phyloP scores from a whole-genome alignment of 2,329 filamentous ascomycete genomes.

The Cladobotryum mycophilum region DNA sequence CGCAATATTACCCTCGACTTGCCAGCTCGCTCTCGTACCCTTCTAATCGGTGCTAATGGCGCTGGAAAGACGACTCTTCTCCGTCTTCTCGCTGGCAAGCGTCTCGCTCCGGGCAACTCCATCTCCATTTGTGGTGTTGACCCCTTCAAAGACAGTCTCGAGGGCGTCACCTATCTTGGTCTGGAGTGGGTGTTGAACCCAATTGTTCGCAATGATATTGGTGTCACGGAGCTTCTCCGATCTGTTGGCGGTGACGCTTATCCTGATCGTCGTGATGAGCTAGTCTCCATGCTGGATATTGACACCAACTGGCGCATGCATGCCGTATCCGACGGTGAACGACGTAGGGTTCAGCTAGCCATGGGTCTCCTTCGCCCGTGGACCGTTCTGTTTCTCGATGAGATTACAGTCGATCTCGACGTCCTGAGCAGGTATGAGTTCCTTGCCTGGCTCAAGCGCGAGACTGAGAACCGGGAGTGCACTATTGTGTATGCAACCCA shows the following conservation, averaged over 20 bases:
- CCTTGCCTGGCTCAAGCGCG: slow-evolving; percentile 73
- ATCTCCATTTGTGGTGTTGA: slow-evolving; percentile 78
- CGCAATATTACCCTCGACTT: slow-evolving; percentile 67
- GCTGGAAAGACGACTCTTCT: slow-evolving; percentile 96
- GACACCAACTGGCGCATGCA: slow-evolving; percentile 93
- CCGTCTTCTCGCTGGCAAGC: slow-evolving; percentile 89
- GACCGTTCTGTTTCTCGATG: slow-evolving; percentile 84
- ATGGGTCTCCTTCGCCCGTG: slow-evolving; percentile 93
- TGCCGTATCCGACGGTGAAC: slow-evolving; percentile 87
- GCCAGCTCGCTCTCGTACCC: slow-evolving; percentile 75
- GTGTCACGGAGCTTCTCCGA: slow-evolving; percentile 75
- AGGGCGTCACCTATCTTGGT: slow-evolving; percentile 94
- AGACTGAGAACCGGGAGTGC: slow-evolving; percentile 76
- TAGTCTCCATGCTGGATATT: slow-evolving; percentile 83
- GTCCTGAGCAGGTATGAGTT: slow-evolving; percentile 80
- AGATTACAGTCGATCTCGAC: slow-evolving; percentile 96
- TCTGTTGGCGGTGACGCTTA: slow-evolving; percentile 84
- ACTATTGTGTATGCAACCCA: slow-evolving; percentile 98
- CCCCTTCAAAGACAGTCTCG: slow-evolving; percentile 82
- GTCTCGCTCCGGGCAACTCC: slow-evolving; percentile 70
- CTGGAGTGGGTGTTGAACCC: slow-evolving; percentile 98
- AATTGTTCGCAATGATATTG: slow-evolving; percentile 92
- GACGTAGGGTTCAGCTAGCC: slow-evolving; percentile 84
- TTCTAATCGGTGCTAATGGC: slow-evolving; percentile 93
- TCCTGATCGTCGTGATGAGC: slow-evolving; percentile 74